These are phyloP conservation scores for Schrenkiella parvula DNA, from an alignment of 345 rosid genomes.

Conservation along the genomic window DNA sequence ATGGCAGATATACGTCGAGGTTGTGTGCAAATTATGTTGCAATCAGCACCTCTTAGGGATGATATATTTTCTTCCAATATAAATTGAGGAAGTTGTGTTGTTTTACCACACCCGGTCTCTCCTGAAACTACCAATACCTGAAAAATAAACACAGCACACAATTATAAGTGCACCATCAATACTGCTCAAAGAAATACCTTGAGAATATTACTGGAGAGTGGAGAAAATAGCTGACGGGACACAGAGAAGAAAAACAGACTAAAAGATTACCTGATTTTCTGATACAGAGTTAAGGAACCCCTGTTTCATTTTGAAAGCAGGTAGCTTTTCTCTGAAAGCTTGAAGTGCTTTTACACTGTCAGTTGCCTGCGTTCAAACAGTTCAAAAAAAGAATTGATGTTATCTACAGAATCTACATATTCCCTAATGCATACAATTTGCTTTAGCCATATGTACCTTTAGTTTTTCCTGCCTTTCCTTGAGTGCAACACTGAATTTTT, in stretches of 20 bases:
- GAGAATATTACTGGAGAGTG: not conserved
- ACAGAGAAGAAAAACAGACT: not conserved
- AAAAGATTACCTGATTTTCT: constrained; percentile 63
- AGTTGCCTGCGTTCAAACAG: constrained; percentile 45
- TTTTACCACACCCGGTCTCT: constrained; percentile 98
- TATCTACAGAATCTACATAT: not conserved
- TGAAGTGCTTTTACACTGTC: constrained; percentile 52
- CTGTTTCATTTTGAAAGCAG: constrained; percentile 75
- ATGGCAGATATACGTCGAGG: constrained; percentile 96
- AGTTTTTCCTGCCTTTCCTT: constrained; percentile 72
- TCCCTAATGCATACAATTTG: not conserved
- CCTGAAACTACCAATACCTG: constrained; percentile 93
- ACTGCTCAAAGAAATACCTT: not conserved
- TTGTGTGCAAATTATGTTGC: constrained; percentile 91
- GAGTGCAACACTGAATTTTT: constrained; percentile 58
- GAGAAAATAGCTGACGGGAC: not conserved
- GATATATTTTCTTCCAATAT: constrained; percentile 87
- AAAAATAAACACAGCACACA: constrained; percentile 11
- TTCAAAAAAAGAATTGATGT: not conserved
- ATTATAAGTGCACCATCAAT: constrained; percentile 1
- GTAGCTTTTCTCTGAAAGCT: constrained; percentile 81
- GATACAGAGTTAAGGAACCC: constrained; percentile 74
- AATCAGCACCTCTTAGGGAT: constrained; percentile 68
- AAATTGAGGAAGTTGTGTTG: constrained; percentile 96
- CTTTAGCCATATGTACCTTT: constrained; percentile 40